Percentiles rank a stretch among this genome's conserved stretches.
Evolutionary conservation across 1,284 basidiomycete species (phyloP).

Genomic region (Earliella scabrosa): DNA sequence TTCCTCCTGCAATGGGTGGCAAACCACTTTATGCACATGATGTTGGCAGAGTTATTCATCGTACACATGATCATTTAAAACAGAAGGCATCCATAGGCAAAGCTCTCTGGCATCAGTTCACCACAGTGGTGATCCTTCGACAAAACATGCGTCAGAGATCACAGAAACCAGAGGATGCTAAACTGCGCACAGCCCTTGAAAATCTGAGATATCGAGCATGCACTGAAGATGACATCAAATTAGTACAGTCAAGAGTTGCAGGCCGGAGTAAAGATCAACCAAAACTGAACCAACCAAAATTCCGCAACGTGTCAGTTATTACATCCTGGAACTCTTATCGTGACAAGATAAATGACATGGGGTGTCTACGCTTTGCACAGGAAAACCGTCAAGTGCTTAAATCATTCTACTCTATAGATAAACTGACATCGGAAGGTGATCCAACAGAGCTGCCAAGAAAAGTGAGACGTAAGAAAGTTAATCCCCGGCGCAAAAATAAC

Average conservation of each 20-base stretch:
- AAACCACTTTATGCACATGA: slow-evolving; percentile 25
- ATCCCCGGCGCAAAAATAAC: slow-evolving; percentile 6
- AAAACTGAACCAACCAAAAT: slow-evolving; percentile 18
- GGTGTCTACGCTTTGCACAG: slow-evolving; percentile 35
- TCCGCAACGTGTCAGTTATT: slow-evolving; percentile 39
- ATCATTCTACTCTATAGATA: slow-evolving; percentile 37
- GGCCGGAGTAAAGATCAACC: slow-evolving; percentile 10
- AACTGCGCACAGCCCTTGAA: slow-evolving; percentile 32
- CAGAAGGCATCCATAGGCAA: slow-evolving; percentile 39
- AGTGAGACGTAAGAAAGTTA: not conserved
- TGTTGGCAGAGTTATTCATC: slow-evolving; percentile 9
- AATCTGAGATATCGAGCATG: slow-evolving; percentile 42
- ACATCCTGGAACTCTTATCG: slow-evolving; percentile 35
- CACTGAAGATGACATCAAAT: slow-evolving; percentile 33
- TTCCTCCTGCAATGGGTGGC: slow-evolving; percentile 20
- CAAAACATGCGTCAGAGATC: no score
- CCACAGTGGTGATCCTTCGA: slow-evolving; percentile 38
- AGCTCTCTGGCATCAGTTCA: slow-evolving; percentile 40
- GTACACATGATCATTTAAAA: not conserved
- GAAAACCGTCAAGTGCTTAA: slow-evolving; percentile 31
- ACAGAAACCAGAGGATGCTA: slow-evolving; percentile 31
- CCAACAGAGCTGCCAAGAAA: not conserved
- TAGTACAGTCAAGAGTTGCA: no score
- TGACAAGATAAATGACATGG: slow-evolving; percentile 43
- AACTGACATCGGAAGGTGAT: not conserved